Base-by-base conservation (phyloP, 2,329 filamentous ascomycete species). In the Sphaerostilbella broomeana region DNA sequence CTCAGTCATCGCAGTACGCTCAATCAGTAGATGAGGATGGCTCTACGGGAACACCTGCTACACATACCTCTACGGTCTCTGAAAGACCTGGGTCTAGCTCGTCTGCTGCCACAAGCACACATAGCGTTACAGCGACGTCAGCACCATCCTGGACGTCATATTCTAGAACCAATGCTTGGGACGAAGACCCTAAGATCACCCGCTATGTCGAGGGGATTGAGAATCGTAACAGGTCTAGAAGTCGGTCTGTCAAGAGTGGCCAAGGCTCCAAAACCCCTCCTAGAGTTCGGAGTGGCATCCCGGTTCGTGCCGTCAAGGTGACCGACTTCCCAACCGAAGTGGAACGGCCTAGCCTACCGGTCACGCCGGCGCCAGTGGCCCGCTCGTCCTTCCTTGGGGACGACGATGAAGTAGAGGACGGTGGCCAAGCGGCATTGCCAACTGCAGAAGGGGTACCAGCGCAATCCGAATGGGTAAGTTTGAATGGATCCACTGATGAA, bases 381-480 rank as follows among this genome's bases (percentile, higher is more conserved):
- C 72, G 83, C 51, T 69, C 74, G 22, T 80, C 67, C 59, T 86
- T 80, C 81, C 79, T 75, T 36, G 21, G 27, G 21, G 59, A 60
- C 48, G 64, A 64, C 45, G 60, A 59, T 38, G 51, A 59, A 40
- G 60, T 56, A 47, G 67, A 68, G 18, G 75, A 76, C 43, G 70
- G 70, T 40, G 68, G 77, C 35, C 63, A 68, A 47, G 72, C 71
- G 47, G 69, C 72, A 54, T 69, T 95, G 50, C 86, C 86, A 46
- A 69, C 70, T 48, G 88, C 89, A 35, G 77, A 86, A 58, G 89
- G 87, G 36, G 88, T 95, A 48, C 88, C 89, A 46, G 72, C 78
- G 61, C 89, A 95, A 73, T 75, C 78, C 58, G 86, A 95, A 63
- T 95, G 90, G 90, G 88, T 95, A 87, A 83, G 86, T 86, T 72